Evolutionary conservation across 768 basidiomycete genomes (phyloP).

Genomic region (Plicaturopsis crispa): DNA sequence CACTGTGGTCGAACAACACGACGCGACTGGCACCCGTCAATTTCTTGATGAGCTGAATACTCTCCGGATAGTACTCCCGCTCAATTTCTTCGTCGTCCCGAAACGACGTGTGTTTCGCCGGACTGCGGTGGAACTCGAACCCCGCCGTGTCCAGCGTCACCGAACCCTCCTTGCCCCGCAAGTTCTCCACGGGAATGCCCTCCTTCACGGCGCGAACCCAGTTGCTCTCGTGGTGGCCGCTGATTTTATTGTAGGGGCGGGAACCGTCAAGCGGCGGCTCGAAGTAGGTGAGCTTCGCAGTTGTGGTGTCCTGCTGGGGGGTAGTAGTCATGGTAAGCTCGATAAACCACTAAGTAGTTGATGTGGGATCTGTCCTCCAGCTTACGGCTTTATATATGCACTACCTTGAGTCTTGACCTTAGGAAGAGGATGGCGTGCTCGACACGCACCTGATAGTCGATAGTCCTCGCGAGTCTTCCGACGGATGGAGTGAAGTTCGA

Average conservation of each 20-base stretch:
- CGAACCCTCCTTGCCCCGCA: constrained; percentile 40
- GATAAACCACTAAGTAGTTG: too few species aligned
- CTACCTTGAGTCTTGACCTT: too few species aligned
- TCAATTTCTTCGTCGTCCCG: constrained; percentile 25
- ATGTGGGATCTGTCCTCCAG: too few species aligned
- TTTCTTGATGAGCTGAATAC: constrained; percentile 26
- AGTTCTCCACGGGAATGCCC: constrained; percentile 25
- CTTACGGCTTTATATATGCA: too few species aligned
- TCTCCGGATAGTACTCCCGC: constrained; percentile 31
- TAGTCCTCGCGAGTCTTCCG: too few species aligned
- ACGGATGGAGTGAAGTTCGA: too few species aligned
- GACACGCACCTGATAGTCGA: too few species aligned
- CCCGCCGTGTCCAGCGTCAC: constrained; percentile 28
- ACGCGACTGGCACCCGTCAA: constrained; percentile 28
- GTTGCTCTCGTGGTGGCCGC: constrained; percentile 32
- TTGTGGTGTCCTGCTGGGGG: too few species aligned
- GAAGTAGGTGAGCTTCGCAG: too few species aligned
- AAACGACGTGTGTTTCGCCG: constrained; percentile 22
- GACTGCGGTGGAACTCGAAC: constrained; percentile 23
- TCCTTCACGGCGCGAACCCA: constrained; percentile 15
- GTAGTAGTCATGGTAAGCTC: too few species aligned
- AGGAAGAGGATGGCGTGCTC: too few species aligned
- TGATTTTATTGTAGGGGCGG: constrained; percentile 29
- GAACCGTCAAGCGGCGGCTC: too few species aligned
- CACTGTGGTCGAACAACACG: constrained; percentile 36